Base-by-base conservation (phyloP, 1,284 basidiomycete genomes). In the Ceratobasidium theobromae region DNA sequence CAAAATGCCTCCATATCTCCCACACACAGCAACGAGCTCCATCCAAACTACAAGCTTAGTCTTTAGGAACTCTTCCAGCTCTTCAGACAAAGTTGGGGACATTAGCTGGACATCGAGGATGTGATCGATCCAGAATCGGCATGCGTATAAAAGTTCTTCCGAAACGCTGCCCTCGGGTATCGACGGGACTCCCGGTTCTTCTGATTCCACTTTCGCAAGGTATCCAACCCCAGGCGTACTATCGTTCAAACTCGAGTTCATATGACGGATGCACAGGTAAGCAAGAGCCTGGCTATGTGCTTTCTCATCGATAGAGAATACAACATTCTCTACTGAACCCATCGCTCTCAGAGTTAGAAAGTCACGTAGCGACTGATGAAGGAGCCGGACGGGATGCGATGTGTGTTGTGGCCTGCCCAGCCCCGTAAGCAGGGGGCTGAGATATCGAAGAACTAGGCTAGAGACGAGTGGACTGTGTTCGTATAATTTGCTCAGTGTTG, bases 281-380 rank as follows among this genome's bases (percentile, higher is more conserved):
- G 18, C 45, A 8, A 60, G 32, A 3, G 30, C 23, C n/a, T 23
- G 43, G 16, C 45, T 49, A n/a, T 48, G 18, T 11, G 32, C 12
- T 27, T 21, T 35, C 18, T 60, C 57, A 2, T 18, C 30, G 4
- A 60, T 49, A 5, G 18, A n/a, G n/a, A 49, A 40, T 5, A 9
- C 12, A 16, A 46, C 32, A 23, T 21, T 11, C 14, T 27, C 11
- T 3, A 30, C 18, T 4, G 33, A 35, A 16, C 14, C 9, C 4
- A 1, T 23, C 3, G 45, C 25, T 8, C 41, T 43, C n/a, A 9
- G 16, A 2, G 33, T 21, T 33, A 60, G 21, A 25, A 60, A 60
- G 8, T 60, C 57, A 3, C 57, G 57, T 14, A 60, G 28, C 1
- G 57, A 60, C 33, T 60, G 57, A 35, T 60, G 57, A 2, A 60